Evolutionary conservation across 495 filamentous ascomycete species (phyloP).

Genomic region (Penicillium desertorum): DNA sequence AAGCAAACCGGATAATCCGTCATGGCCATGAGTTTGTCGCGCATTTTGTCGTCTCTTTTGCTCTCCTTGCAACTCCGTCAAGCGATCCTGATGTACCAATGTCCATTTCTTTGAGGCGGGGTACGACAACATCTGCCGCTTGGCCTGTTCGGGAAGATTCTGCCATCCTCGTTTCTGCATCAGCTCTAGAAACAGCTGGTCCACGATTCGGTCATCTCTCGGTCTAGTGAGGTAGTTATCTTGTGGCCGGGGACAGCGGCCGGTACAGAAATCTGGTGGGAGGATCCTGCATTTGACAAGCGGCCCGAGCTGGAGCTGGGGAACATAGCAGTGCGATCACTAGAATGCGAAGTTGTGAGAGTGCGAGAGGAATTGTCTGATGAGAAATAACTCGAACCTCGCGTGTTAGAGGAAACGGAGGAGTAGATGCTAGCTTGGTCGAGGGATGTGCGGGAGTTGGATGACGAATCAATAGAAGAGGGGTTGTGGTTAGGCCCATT

Average conservation of each 20-base stretch:
- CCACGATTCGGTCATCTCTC: slow-evolving; percentile 81
- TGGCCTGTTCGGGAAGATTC: slow-evolving; percentile 92
- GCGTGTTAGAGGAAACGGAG: slow-evolving; percentile 57
- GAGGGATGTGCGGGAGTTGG: slow-evolving; percentile 67
- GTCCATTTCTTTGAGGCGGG: slow-evolving; percentile 96
- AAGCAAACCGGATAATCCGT: slow-evolving; percentile 64
- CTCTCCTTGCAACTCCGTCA: slow-evolving; percentile 91
- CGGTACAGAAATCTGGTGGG: slow-evolving; percentile 40
- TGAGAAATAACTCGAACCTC: slow-evolving; percentile 63
- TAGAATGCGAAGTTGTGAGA: slow-evolving; percentile 46
- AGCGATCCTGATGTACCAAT: slow-evolving; percentile 88
- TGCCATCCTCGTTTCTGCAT: slow-evolving; percentile 99
- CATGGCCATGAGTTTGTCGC: slow-evolving; percentile 58
- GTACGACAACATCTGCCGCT: slow-evolving; percentile 92
- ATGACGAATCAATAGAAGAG: slow-evolving; percentile 60
- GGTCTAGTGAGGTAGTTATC: slow-evolving; percentile 64
- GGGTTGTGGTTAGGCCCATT: slow-evolving; percentile 63
- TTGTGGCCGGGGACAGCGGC: slow-evolving; percentile 49
- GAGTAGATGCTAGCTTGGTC: slow-evolving; percentile 68
- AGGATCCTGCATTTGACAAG: slow-evolving; percentile 35
- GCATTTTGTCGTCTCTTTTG: slow-evolving; percentile 80
- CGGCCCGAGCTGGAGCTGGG: slow-evolving; percentile 32
- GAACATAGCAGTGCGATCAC: slow-evolving; percentile 37
- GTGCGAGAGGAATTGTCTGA: slow-evolving; percentile 63
- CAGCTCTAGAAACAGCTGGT: slow-evolving; percentile 84